A percentile compares a stretch with the other conserved stretches of the same genome.
Evolutionary conservation across 495 filamentous ascomycete species (phyloP).

Genomic region (Podospora pseudocomata): DNA sequence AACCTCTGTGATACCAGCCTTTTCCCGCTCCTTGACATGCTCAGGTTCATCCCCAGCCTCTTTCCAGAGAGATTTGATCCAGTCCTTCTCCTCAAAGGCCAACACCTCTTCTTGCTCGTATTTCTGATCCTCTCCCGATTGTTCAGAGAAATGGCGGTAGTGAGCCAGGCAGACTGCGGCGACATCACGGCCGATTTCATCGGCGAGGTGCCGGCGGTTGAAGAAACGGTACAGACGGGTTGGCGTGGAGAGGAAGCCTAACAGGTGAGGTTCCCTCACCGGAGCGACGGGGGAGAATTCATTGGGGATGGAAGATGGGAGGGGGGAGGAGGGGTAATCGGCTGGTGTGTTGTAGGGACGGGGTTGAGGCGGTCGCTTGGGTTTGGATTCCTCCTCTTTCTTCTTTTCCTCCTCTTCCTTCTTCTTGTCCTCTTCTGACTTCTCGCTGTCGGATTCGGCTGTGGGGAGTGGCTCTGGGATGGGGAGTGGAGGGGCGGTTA

Average conservation of each 20-base stretch:
- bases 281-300: conserved; percentile 62
- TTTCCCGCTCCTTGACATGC: conserved; percentile 50
- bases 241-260: conserved; percentile 90
- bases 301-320: conserved; percentile 59
- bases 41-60: conserved; percentile 49
- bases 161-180: conserved; percentile 75
- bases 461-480: conserved; percentile 23
- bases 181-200: conserved; percentile 82
- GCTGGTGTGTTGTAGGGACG: conserved; percentile 64
- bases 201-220: conserved; percentile 78
- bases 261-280: conserved; percentile 79
- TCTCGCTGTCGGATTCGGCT: conserved; percentile 30
- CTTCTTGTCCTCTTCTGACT: conserved; percentile 33
- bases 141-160: conserved; percentile 47
- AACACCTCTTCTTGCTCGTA: conserved; percentile 73
- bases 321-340: conserved; percentile 61
- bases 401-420: conserved; percentile 34
- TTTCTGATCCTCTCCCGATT: conserved; percentile 8
- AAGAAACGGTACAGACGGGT: conserved; percentile 85
- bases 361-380: conserved; percentile 48
- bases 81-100: conserved; percentile 74
- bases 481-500: conserved; percentile 43
- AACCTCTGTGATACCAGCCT: conserved; percentile 48
- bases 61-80: conserved; percentile 77
- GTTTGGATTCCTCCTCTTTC: conserved; percentile 41